These are phyloP conservation scores for Lantana camara DNA, from an alignment of 257 asterid genomes.

Conservation along the genomic window DNA sequence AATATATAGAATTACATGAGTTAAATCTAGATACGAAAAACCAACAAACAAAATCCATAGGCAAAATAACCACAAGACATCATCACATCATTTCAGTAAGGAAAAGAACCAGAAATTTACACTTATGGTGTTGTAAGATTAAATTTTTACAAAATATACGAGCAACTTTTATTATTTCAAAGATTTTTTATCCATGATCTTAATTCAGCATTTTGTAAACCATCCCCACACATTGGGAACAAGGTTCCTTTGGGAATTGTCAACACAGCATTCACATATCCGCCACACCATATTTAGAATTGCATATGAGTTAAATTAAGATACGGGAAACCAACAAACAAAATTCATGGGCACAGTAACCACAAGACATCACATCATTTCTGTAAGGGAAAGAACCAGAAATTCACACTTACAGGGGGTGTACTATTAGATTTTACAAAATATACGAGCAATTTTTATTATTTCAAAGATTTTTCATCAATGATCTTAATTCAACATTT, in stretches of 20 bases:
- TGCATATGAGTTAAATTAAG: too few relatives aligned
- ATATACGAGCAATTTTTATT: too few relatives aligned
- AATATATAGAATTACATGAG: neutral
- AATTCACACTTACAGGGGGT: too few relatives aligned
- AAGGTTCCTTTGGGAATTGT: conserved; percentile 54
- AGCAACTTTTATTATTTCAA: too few relatives aligned
- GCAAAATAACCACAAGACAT: neutral
- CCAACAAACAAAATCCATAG: neutral
- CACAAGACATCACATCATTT: neutral
- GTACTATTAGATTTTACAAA: too few relatives aligned
- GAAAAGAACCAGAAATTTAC: neutral
- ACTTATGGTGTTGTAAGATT: too few relatives aligned
- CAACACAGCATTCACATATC: conserved; percentile 59
- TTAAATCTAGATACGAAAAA: too few relatives aligned
- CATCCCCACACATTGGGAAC: conserved; percentile 61
- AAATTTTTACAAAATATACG: too few relatives aligned
- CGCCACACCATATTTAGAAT: neutral
- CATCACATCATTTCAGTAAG: neutral
- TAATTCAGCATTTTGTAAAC: too few relatives aligned
- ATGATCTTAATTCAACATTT: too few relatives aligned
- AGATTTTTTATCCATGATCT: too few relatives aligned
- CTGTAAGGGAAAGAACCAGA: neutral
- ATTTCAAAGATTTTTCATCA: too few relatives aligned
- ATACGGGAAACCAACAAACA: neutral
- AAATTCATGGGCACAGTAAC: neutral